Evolutionary conservation across 2,329 filamentous ascomycete genomes (phyloP).

Genomic region (Talaromyces amestolkiae): DNA sequence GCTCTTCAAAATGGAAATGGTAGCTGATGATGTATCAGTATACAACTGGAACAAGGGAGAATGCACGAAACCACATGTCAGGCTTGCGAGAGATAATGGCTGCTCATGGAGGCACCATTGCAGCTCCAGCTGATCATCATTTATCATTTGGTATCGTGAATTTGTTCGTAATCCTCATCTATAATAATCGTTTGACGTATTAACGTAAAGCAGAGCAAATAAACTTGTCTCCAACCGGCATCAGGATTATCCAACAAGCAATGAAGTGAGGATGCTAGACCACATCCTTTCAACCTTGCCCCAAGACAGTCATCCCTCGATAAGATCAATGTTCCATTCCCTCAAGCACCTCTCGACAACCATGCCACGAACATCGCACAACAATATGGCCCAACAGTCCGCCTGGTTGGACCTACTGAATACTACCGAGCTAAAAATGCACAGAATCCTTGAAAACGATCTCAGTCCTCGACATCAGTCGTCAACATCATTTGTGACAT

Average conservation of each 20-base stretch:
- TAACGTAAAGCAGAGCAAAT: not conserved
- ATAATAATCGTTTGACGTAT: not conserved
- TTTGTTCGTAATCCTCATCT: not conserved
- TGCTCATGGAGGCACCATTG: not conserved
- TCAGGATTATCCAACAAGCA: not conserved
- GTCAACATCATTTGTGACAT: not conserved
- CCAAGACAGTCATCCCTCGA: not conserved
- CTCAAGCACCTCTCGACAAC: constrained; percentile 1
- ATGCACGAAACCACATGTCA: not conserved
- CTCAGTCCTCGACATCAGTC: not conserved
- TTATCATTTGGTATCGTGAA: constrained; percentile 1
- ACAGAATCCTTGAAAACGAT: constrained; percentile 4
- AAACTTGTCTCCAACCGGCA: not conserved
- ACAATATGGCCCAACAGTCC: not conserved
- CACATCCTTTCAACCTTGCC: not conserved
- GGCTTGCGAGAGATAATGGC: constrained; percentile 1
- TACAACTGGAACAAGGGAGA: constrained; percentile 1
- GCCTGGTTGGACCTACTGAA: not conserved
- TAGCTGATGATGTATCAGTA: not conserved
- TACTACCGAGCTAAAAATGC: not conserved
- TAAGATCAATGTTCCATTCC: not conserved
- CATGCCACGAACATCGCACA: not conserved
- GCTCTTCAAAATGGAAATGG: not conserved
- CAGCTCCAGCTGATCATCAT: not conserved
- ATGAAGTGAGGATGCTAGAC: not conserved